phyloP scores from a whole-genome alignment of 331 rosid genomes.

The Quercus phellos region DNA sequence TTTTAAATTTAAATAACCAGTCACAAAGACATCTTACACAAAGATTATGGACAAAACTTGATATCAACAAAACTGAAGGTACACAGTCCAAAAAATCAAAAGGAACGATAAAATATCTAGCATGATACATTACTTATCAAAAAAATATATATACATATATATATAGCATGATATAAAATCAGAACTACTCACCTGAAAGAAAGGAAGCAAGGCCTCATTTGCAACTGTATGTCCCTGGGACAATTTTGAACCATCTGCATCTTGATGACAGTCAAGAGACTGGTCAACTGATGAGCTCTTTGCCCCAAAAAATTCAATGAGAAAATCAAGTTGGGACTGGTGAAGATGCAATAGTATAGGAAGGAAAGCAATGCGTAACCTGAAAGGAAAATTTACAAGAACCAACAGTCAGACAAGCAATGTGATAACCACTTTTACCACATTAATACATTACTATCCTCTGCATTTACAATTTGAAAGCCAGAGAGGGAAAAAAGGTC shows the following conservation, averaged over 20 bases:
- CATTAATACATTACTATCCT: background rate
- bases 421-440: background rate
- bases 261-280: constrained; percentile 42
- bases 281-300: constrained; percentile 46
- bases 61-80: background rate
- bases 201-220: constrained; percentile 91
- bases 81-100: background rate
- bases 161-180: constrained; percentile 3
- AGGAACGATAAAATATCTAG: too few species aligned
- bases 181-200: constrained; percentile 77
- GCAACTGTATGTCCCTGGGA: constrained; percentile 41
- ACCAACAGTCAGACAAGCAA: constrained; percentile 1
- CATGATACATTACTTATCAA: too few species aligned
- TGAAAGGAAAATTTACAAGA: constrained; percentile 27
- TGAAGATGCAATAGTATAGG: constrained; percentile 76
- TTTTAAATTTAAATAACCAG: background rate
- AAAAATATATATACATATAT: background rate
- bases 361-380: constrained; percentile 65
- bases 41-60: background rate
- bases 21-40: background rate
- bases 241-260: constrained; percentile 51
- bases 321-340: constrained; percentile 84
- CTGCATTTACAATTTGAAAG: background rate
- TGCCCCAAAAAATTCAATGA: constrained; percentile 67
- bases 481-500: background rate